A percentile compares a stretch with the other conserved stretches of the same genome.
Conservation (phyloP, 345 rosid genomes). For the Hypericum perforatum region DNA sequence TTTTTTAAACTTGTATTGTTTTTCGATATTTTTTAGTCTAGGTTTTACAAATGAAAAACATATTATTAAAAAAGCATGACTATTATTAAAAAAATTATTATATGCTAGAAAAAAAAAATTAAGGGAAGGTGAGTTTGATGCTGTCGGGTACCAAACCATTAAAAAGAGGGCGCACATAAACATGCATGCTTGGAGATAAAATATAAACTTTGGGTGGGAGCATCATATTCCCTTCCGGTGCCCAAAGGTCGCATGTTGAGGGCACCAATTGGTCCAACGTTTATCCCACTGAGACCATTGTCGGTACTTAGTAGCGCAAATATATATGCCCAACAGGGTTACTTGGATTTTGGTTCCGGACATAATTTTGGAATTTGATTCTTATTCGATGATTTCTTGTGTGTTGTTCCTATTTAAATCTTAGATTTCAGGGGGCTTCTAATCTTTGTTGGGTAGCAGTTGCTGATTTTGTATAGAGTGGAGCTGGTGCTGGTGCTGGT, state of each 20-base stretch:
- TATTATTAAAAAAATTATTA: no score
- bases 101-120: no score
- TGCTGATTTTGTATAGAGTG: background rate
- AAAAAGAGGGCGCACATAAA: no score
- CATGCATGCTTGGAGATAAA: no score
- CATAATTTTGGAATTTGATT: constrained; percentile 32
- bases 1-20: no score
- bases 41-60: no score
- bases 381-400: constrained; percentile 26
- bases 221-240: constrained; percentile 16
- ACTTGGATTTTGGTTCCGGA: background rate
- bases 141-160: no score
- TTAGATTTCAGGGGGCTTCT: constrained; percentile 14
- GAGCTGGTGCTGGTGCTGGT: no score
- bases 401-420: constrained; percentile 12
- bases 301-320: background rate
- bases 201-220: background rate
- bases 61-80: no score
- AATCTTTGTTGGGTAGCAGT: background rate
- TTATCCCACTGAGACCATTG: background rate
- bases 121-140: no score
- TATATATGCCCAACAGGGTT: background rate
- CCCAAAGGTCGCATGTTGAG: no score
- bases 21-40: no score
- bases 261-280: constrained; percentile 11